Evolutionary conservation across 257 asterid species (phyloP).

Genomic region (Nicotiana undulata): DNA sequence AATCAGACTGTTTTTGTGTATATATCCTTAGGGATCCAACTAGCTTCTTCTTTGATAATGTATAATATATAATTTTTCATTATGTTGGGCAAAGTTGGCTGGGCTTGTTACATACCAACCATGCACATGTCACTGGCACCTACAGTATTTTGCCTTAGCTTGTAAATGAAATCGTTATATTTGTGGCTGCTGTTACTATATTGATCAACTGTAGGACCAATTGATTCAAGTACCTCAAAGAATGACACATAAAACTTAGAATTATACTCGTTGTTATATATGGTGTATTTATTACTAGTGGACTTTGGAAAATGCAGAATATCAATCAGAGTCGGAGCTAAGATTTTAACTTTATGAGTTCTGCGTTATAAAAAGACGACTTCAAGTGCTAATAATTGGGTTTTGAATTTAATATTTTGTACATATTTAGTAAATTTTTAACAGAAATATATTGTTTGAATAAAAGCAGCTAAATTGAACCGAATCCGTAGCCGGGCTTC

Average conservation of each 20-base stretch:
- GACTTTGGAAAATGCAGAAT: neutral
- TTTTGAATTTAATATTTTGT: no score
- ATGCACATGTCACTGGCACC: conserved; percentile 15
- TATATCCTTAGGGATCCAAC: neutral
- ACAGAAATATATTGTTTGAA: no score
- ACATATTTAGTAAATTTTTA: no score
- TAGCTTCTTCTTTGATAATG: neutral
- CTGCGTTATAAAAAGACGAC: no score
- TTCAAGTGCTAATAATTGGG: no score
- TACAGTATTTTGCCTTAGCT: neutral
- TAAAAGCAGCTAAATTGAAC: accelerated
- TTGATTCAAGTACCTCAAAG: neutral
- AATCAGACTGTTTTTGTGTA: no score
- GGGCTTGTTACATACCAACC: conserved; percentile 27
- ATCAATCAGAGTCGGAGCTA: neutral
- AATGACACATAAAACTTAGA: neutral
- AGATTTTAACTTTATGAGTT: no score
- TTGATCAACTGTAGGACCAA: conserved; percentile 3
- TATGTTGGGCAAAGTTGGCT: conserved; percentile 9
- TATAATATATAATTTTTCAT: neutral
- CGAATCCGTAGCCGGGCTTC: no score
- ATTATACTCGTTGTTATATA: no score
- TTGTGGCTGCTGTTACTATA: conserved; percentile 14
- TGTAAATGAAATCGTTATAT: neutral
- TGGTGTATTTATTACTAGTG: neutral